These are phyloP conservation scores for Fusarium fracticaudum DNA, from an alignment of 2,329 filamentous ascomycete species.

Conservation along the genomic window DNA sequence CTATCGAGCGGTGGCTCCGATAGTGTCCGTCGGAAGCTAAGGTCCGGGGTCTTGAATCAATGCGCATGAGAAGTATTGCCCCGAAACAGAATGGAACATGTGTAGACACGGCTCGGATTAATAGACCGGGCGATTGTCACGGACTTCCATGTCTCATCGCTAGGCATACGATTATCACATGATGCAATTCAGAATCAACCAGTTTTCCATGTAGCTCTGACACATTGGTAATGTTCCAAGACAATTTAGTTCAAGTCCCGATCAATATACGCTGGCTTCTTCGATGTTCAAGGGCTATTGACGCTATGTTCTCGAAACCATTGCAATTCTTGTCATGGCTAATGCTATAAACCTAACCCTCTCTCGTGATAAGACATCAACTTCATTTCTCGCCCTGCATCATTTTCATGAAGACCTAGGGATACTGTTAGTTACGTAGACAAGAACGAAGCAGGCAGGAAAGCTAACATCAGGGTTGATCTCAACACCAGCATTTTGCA, in stretches of 20 bases:
- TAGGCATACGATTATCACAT: not conserved
- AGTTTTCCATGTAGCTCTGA: not conserved
- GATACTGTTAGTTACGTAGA: not conserved
- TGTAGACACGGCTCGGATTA: not conserved
- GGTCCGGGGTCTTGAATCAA: not conserved
- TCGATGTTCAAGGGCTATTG: not conserved
- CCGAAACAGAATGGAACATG: not conserved
- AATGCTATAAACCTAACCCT: not conserved
- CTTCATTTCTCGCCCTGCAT: slow-evolving; percentile 1
- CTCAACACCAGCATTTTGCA: slow-evolving; percentile 37
- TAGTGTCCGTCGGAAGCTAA: not conserved
- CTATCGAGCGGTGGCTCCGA: not conserved
- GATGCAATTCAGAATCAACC: not conserved
- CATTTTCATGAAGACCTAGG: slow-evolving; percentile 32
- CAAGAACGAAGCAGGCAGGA: too few relatives aligned
- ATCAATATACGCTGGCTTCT: not conserved
- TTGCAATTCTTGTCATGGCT: not conserved
- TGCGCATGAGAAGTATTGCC: not conserved
- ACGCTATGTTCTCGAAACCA: not conserved
- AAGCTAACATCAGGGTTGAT: slow-evolving; percentile 27
- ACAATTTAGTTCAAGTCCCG: not conserved
- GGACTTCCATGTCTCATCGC: not conserved
- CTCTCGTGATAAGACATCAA: rapidly evolving
- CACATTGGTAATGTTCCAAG: not conserved
- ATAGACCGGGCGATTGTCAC: too few relatives aligned